These are phyloP conservation scores for Geum urbanum DNA, from an alignment of 306 rosid genomes.

Conservation along the genomic window DNA sequence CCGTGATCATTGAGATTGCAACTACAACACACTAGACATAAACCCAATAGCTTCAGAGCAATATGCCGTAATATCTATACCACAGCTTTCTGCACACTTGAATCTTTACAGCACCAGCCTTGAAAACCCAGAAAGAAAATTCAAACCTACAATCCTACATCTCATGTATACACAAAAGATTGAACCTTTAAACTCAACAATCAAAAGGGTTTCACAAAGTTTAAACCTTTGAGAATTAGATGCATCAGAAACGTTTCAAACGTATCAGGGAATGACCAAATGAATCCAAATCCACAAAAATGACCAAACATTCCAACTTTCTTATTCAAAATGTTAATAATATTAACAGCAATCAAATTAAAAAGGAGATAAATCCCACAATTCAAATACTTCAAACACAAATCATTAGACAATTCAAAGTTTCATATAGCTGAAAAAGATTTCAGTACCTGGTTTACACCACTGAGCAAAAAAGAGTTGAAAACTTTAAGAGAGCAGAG, in stretches of 20 bases:
- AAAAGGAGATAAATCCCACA: background rate
- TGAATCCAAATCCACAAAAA: background rate
- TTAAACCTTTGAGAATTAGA: background rate
- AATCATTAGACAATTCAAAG: background rate
- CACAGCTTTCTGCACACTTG: background rate
- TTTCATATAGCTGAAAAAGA: background rate
- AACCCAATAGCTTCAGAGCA: constrained; percentile 4
- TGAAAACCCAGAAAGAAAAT: constrained; percentile 12
- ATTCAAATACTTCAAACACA: background rate
- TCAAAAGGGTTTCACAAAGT: constrained; percentile 2
- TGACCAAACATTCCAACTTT: background rate
- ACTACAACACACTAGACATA: constrained; percentile 13
- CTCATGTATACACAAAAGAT: background rate
- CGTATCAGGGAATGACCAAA: background rate
- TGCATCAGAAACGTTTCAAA: constrained; percentile 1
- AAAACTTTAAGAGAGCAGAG: background rate
- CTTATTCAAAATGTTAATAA: no score
- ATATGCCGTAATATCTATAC: background rate
- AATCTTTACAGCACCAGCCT: background rate
- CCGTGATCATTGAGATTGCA: constrained; percentile 21
- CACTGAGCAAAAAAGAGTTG: background rate
- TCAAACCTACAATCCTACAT: constrained; percentile 13
- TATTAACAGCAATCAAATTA: background rate
- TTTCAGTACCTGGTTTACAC: background rate
- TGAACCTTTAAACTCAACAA: background rate